phyloP scores from a whole-genome alignment of 73 alveolate genomes.

The Paramecium octaurelia region DNA sequence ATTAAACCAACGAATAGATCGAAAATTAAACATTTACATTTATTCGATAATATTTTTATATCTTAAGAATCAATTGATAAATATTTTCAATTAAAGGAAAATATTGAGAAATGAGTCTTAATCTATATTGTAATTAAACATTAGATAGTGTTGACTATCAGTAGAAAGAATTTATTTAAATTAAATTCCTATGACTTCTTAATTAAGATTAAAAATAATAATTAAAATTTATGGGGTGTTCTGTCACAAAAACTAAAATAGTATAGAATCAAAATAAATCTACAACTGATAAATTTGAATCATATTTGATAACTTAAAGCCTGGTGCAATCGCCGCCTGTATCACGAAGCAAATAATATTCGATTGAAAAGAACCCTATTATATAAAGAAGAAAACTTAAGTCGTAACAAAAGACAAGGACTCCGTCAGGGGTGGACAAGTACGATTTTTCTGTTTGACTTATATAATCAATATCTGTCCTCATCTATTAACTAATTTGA shows the following conservation, averaged over 20 bases:
- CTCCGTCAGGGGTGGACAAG: not conserved
- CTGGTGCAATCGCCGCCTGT: not conserved
- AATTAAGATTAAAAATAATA: not conserved
- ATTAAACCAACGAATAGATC: not conserved
- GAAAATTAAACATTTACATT: not conserved
- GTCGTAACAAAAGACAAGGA: not conserved
- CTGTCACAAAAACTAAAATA: not conserved
- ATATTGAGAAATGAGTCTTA: not conserved
- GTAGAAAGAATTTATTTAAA: not conserved
- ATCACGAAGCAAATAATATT: not conserved
- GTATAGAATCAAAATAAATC: not conserved
- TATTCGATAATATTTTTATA: not conserved
- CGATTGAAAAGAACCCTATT: not conserved
- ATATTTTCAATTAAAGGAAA: not conserved
- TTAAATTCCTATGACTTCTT: not conserved
- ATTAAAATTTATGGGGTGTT: not conserved
- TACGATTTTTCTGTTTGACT: not conserved
- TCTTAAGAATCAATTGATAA: not conserved
- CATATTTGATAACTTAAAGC: not conserved
- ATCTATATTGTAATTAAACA: not conserved
- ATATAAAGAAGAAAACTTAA: not conserved
- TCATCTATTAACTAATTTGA: not conserved
- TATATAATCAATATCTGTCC: not conserved
- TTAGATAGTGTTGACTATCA: not conserved
- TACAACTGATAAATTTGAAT: not conserved